These are phyloP conservation scores for Phaeotremella fagi DNA, from an alignment of 768 basidiomycete genomes.

Conservation along the genomic window DNA sequence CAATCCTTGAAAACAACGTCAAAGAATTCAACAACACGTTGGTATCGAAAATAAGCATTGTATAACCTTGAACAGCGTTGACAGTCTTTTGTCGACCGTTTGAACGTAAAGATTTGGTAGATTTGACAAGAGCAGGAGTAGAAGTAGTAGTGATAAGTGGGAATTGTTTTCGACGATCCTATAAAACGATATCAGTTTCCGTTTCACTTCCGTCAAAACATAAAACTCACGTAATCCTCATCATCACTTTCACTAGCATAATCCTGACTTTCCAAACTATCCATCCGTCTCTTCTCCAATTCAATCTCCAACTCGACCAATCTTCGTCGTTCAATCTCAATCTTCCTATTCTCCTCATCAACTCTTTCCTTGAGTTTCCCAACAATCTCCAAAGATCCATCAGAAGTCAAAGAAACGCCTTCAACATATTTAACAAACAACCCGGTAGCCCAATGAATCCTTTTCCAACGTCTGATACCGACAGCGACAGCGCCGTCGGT, in stretches of 20 bases:
- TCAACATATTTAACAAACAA: conserved; percentile 65
- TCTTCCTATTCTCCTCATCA: conserved; percentile 57
- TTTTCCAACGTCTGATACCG: conserved; percentile 61
- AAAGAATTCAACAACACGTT: conserved; percentile 88
- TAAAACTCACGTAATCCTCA: conserved; percentile 13
- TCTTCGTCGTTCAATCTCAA: conserved; percentile 58
- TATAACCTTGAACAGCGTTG: conserved; percentile 75
- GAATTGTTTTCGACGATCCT: too few species aligned
- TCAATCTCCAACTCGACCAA: conserved; percentile 64
- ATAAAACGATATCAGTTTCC: conserved; percentile 69
- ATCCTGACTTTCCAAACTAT: conserved; percentile 63
- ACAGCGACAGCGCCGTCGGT: conserved; percentile 51
- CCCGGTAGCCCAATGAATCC: conserved; percentile 66
- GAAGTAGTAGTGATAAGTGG: too few species aligned
- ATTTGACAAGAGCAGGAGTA: conserved; percentile 51
- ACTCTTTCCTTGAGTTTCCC: conserved; percentile 56
- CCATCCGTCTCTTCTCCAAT: conserved; percentile 62
- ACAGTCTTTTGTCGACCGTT: conserved; percentile 47
- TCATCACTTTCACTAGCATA: conserved; percentile 43
- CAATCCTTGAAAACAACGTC: conserved; percentile 63
- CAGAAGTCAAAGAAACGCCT: conserved; percentile 59
- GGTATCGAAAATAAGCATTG: conserved; percentile 85
- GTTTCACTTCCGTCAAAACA: conserved; percentile 60
- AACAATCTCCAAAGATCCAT: conserved; percentile 54
- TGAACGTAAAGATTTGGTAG: neutral